Evolutionary conservation across 2,329 filamentous ascomycete species (phyloP), one percentile per base, ranked within the genome.

Genomic region (Cryphonectria carpinicola): DNA sequence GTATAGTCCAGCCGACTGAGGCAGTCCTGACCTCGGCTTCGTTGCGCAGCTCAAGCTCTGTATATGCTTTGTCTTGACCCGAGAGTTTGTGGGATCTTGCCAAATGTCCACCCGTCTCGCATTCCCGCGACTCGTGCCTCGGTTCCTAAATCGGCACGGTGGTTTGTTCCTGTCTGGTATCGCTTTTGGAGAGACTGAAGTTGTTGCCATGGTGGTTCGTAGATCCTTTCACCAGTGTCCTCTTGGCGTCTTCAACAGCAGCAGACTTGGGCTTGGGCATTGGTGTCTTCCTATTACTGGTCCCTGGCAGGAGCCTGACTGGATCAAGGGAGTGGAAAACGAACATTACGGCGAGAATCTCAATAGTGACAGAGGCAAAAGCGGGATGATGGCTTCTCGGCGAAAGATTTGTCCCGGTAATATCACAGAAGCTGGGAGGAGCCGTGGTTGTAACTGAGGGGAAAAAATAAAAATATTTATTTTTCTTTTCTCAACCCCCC

Each of bases 301-400:
- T 46, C 46, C 56, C 52, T 37, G 63, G 28, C 62, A 62, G 19
- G 19, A 71, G 70, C 41, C 49, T 58, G 8, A 32, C 66, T 28
- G 70, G 70, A 19, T 67, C 62, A n/a, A 71, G 67, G 22, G 70
- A 71, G 41, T 71, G 70, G 37, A 71, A 68, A 54, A 62, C 60
- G 32, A 71, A 54, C 70, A 71, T 71, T 62, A 25, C 60, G 32
- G 69, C 17, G 25, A 13, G 13, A 54, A 37, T 35, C 7, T 22
- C 7, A 35, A 39, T 5, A 39, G 58, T 22, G 17, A 49, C 17
- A 49, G 6, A 49, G 43, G 43, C 17, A 19, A 49, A 4, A 8
- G 19, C 3, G 7, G 2, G 6, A 22, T 49, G 43, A 49, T 22
- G 19, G 6, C 6, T 22, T 19, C 17, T 19, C 6, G 43, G 6